These are phyloP conservation scores for Yamadazyma laniorum DNA, from an alignment of 805 yeast genomes.

Conservation along the genomic window DNA sequence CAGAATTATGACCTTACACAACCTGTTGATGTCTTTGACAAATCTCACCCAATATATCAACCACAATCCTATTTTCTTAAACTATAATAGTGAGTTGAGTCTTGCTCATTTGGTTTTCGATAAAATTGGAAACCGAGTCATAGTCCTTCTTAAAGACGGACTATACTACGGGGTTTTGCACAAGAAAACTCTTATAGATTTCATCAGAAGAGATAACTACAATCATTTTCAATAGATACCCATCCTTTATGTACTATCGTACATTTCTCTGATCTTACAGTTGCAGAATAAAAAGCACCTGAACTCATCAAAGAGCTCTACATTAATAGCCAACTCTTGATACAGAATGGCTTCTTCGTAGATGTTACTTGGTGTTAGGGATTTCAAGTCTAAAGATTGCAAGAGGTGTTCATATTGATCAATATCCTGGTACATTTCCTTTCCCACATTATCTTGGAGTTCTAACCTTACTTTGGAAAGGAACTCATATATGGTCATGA, in stretches of 20 bases:
- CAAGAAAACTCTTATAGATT: slow-evolving; percentile 52
- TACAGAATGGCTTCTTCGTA: no score
- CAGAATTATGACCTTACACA: slow-evolving; percentile 1
- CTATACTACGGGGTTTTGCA: slow-evolving; percentile 51
- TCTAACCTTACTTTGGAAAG: not conserved
- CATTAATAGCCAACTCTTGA: no score
- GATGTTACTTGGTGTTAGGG: no score
- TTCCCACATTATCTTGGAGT: no score
- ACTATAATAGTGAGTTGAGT: slow-evolving; percentile 46
- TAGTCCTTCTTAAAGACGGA: slow-evolving; percentile 45
- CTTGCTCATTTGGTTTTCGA: slow-evolving; percentile 52
- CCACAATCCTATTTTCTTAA: slow-evolving; percentile 46
- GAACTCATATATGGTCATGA: not conserved
- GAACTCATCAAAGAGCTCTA: not conserved
- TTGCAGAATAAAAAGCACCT: not conserved
- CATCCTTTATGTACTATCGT: not conserved
- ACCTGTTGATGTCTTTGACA: slow-evolving; percentile 22
- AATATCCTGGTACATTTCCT: no score
- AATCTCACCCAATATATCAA: slow-evolving; percentile 46
- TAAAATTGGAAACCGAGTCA: slow-evolving; percentile 50
- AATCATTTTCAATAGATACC: not conserved
- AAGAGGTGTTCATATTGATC: no score
- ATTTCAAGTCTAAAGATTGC: no score
- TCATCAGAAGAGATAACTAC: slow-evolving; percentile 20
- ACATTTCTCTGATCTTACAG: not conserved